Percentiles rank a stretch among this genome's conserved stretches.
Evolutionary conservation across 225 moss, liverwort and hornwort species (phyloP).

Genomic region (Anthoceros angustus): DNA sequence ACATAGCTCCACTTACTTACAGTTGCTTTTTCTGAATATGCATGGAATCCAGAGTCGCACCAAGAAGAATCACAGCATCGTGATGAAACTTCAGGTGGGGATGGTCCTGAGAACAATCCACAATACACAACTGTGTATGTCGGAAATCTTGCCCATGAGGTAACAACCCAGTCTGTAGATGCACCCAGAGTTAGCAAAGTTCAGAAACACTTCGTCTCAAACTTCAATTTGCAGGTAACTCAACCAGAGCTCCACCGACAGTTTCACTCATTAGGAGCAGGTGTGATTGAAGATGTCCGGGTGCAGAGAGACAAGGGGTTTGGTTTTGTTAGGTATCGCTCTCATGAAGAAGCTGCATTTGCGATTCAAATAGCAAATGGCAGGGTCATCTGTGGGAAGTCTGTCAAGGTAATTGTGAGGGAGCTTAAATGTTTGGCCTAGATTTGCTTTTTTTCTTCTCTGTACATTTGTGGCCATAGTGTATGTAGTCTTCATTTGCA

Average conservation of each 20-base stretch:
- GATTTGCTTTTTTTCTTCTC: neutral
- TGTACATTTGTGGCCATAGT: neutral
- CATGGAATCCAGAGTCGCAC: slow-evolving; percentile 5
- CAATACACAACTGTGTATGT: slow-evolving; percentile 93
- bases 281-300: slow-evolving; percentile 50
- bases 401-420: slow-evolving; percentile 31
- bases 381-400: slow-evolving; percentile 52
- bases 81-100: slow-evolving; percentile 40
- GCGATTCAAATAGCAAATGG: slow-evolving; percentile 59
- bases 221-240: slow-evolving; percentile 22
- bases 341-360: slow-evolving; percentile 47
- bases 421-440: neutral
- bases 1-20: neutral
- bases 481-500: neutral
- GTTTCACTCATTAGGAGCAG: slow-evolving; percentile 44
- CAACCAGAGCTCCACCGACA: slow-evolving; percentile 53
- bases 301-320: slow-evolving; percentile 51
- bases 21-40: neutral
- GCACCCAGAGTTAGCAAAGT: neutral
- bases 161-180: slow-evolving; percentile 11
- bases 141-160: slow-evolving; percentile 87
- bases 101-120: slow-evolving; percentile 77
- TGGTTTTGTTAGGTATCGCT: slow-evolving; percentile 52
- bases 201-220: neutral
- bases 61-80: slow-evolving; percentile 8